Conservation (phyloP, 495 filamentous ascomycete genomes). For the Neurospora africana region DNA sequence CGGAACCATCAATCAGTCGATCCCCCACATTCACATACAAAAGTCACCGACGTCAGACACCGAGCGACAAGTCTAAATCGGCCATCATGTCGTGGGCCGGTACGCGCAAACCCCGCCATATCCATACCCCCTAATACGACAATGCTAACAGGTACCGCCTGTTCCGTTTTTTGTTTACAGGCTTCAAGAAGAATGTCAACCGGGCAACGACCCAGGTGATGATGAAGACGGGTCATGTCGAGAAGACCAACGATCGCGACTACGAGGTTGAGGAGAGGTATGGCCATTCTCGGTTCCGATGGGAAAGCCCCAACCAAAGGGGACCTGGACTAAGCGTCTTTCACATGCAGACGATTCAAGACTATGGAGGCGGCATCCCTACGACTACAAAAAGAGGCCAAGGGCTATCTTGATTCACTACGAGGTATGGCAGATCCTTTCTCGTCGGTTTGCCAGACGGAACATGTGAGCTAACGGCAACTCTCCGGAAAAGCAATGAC, state of each 20-base stretch:
- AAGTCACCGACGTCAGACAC: not conserved
- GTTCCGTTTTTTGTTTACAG: slow-evolving; percentile 32
- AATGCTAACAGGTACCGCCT: not conserved
- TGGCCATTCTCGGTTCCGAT: not conserved
- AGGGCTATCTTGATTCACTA: slow-evolving; percentile 91
- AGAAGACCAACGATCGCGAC: slow-evolving; percentile 94
- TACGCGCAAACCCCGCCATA: slow-evolving; percentile 24
- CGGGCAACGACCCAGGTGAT: slow-evolving; percentile 98
- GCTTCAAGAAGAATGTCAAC: slow-evolving; percentile 98
- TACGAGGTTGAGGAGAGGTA: slow-evolving; percentile 97
- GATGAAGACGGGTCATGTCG: slow-evolving; percentile 99
- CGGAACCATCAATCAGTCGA: not conserved
- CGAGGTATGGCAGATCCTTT: slow-evolving; percentile 49
- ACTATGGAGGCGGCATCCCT: slow-evolving; percentile 92
- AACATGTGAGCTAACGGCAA: slow-evolving; percentile 1
- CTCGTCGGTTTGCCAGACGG: not conserved
- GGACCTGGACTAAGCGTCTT: not conserved
- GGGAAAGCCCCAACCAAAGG: not conserved
- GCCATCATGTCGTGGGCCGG: slow-evolving; percentile 52
- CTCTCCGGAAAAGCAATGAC: slow-evolving; percentile 68
- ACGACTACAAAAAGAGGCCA: slow-evolving; percentile 91
- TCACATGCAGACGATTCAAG: slow-evolving; percentile 60
- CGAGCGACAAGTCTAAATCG: slow-evolving; percentile 5
- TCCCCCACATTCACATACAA: not conserved
- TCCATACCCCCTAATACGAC: not conserved